Conservation (phyloP, 441 rosid species). For the Rhodomyrtus psidioides region DNA sequence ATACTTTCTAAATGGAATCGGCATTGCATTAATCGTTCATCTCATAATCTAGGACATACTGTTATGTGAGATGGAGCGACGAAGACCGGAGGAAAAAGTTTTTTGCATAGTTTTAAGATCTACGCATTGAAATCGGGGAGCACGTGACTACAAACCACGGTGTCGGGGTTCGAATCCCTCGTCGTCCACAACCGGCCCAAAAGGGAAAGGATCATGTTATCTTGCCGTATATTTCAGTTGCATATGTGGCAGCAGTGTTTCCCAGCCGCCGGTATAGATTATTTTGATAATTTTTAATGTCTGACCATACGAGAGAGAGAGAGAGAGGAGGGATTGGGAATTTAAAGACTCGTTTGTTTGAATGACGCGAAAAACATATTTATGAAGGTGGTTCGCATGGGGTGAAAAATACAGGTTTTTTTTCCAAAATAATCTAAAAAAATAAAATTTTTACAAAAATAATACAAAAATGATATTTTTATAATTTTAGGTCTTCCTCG, state of each 20-base stretch:
- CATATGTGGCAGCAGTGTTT: neutral
- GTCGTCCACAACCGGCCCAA: too few relatives aligned
- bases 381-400: rapidly evolving
- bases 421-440: too few relatives aligned
- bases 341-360: neutral
- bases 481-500: too few relatives aligned
- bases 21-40: neutral
- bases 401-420: neutral
- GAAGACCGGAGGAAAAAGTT: neutral
- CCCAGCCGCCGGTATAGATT: neutral
- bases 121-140: neutral
- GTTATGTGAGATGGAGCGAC: neutral
- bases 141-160: too few relatives aligned
- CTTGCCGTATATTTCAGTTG: neutral
- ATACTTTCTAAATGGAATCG: neutral
- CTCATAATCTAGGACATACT: neutral
- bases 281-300: too few relatives aligned
- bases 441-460: too few relatives aligned
- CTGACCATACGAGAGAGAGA: too few relatives aligned
- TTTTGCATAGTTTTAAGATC: neutral
- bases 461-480: too few relatives aligned
- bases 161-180: too few relatives aligned
- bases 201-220: too few relatives aligned
- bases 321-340: neutral
- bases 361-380: neutral